phyloP scores from a whole-genome alignment of 768 basidiomycete genomes.

The Hebeloma cylindrosporum region DNA sequence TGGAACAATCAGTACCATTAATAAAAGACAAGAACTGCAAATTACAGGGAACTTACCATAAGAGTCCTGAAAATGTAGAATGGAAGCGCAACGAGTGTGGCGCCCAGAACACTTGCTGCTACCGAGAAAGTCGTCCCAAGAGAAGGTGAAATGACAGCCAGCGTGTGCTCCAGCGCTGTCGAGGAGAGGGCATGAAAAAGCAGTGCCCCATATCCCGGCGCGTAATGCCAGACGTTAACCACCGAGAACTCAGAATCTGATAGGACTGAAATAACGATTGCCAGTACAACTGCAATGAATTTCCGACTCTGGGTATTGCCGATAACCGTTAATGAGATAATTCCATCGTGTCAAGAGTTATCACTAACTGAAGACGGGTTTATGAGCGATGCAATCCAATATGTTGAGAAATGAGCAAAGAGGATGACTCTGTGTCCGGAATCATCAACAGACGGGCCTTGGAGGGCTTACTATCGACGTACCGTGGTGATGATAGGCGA shows the following conservation, averaged over 20 bases:
- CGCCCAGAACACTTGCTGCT: slow-evolving; percentile 59
- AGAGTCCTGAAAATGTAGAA: slow-evolving; percentile 62
- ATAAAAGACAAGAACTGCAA: slow-evolving; percentile 7
- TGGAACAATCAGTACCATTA: slow-evolving; percentile 21
- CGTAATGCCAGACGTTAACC: slow-evolving; percentile 40
- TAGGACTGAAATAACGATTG: slow-evolving; percentile 55
- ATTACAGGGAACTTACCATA: slow-evolving; percentile 43
- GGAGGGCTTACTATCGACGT: slow-evolving; percentile 19
- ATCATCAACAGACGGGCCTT: not conserved
- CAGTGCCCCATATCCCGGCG: slow-evolving; percentile 70
- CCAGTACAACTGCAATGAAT: slow-evolving; percentile 43
- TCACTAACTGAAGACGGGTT: slow-evolving; percentile 47
- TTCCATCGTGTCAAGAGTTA: slow-evolving; percentile 1
- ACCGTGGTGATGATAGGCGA: slow-evolving; percentile 68
- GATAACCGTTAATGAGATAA: not conserved
- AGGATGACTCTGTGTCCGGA: slow-evolving; percentile 54
- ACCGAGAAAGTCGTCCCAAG: slow-evolving; percentile 57
- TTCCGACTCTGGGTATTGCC: slow-evolving; percentile 45
- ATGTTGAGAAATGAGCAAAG: slow-evolving; percentile 66
- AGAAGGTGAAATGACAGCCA: slow-evolving; percentile 55
- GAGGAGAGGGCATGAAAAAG: slow-evolving; percentile 59
- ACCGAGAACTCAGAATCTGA: slow-evolving; percentile 51
- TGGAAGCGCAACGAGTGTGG: slow-evolving; percentile 60
- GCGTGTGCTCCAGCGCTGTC: slow-evolving; percentile 61
- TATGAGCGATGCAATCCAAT: slow-evolving; percentile 61